Base-by-base conservation (phyloP, 2,329 filamentous ascomycete species). In the Alternaria arbusti region DNA sequence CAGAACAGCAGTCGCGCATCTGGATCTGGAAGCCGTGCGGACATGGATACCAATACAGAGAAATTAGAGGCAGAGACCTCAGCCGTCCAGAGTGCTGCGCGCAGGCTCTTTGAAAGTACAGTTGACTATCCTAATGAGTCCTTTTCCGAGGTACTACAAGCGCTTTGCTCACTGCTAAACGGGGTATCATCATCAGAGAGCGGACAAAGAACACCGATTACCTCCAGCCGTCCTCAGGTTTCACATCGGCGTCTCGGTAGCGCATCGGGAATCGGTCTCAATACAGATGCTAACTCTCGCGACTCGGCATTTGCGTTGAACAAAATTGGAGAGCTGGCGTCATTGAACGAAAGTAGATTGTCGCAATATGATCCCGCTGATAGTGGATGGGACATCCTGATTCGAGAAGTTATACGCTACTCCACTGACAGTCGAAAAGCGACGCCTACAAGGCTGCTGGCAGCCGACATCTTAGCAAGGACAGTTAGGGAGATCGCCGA, bases 71-170 rank as follows among this genome's bases (percentile, higher is more conserved):
- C 88, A 0, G 96, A 99, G 76, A 91, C 97, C 26, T 88, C 91
- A 63, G 93, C 96, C 30, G 95, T 98, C 0, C 93, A 97, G 78
- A 90, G 91, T 7, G 96, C 96, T 3, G 93, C 94, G 1, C 89
- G 89, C 1, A 89, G 96, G 66, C 84, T 99, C 17, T 90, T 98
- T 61, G 96, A 98, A 77, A 97, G 94, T 79, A 98, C 94, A 0
- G 86, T 91, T 15, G 94, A 97, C 70, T 98, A 97, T 72, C 93
- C 94, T 0, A 94, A 95, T 67, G 86, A 89, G 15, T 85, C 93
- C 0, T 98, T 98, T 71, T 83, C 91, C 6, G 88, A 92, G 66
- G 88, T 98, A 10, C 84, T 98, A 2, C 83, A 85, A 57, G 91
- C 94, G 0, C 85, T 97, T 5, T 94, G 93, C 73, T 85, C 86